A percentile compares a stretch with the other conserved stretches of the same genome.
Conservation (phyloP, 106 monocot species). For the Vanilla planifolia region DNA sequence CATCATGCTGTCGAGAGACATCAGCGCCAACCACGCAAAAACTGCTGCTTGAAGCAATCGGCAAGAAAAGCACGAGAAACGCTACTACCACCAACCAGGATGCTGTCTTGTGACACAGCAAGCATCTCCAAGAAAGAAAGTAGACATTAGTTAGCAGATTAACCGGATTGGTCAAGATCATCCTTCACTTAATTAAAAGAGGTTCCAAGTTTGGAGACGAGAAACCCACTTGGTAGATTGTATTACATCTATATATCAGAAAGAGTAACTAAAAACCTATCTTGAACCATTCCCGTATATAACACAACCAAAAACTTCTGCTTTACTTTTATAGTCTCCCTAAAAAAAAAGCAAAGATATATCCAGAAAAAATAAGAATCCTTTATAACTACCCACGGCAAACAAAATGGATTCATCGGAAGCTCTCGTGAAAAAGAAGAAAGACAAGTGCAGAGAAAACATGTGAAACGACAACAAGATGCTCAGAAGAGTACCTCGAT, state of each 20-base stretch:
- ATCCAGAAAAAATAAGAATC: neutral
- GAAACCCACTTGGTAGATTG: neutral
- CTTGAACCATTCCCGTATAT: neutral
- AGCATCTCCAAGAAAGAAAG: neutral
- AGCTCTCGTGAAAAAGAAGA: neutral
- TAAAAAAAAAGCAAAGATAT: neutral
- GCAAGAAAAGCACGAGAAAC: constrained; percentile 9
- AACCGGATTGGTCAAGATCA: neutral
- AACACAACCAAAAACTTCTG: neutral
- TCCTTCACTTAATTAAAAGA: neutral
- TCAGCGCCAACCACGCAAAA: neutral
- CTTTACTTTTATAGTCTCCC: neutral
- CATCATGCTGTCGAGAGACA: constrained; percentile 3
- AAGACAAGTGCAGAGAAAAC: neutral
- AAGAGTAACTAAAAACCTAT: neutral
- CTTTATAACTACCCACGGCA: neutral
- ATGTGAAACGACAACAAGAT: neutral
- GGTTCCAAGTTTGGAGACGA: neutral
- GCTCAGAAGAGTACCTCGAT: constrained; percentile 3
- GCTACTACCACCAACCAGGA: constrained; percentile 4
- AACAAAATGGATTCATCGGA: neutral
- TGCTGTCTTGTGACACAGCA: neutral
- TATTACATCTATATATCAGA: neutral
- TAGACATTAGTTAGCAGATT: neutral
- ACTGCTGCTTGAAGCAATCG: neutral